Conservation (phyloP, 805 yeast genomes). For the Candida ficus region DNA sequence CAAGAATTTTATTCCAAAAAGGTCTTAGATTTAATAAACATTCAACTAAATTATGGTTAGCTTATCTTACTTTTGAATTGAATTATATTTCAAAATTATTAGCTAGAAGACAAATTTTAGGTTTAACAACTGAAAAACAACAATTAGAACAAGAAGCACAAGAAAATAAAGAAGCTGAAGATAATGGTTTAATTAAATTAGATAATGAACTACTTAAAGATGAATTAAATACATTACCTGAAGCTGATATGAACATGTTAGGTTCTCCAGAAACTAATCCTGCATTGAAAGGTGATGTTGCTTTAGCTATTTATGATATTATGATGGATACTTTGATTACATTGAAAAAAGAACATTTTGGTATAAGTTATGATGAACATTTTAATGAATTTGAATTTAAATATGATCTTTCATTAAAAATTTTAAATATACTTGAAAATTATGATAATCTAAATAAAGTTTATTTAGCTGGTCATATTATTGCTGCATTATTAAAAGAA, state of each 20-base stretch:
- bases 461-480: conserved; percentile 60
- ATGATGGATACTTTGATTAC: conserved; percentile 43
- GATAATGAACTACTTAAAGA: conserved; percentile 53
- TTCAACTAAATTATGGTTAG: conserved; percentile 68
- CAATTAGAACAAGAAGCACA: conserved; percentile 44
- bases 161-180: conserved; percentile 28
- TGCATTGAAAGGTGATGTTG: conserved; percentile 69
- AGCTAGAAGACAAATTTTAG: conserved; percentile 77
- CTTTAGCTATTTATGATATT: conserved; percentile 64
- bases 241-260: conserved; percentile 76
- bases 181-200: conserved; percentile 38
- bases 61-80: conserved; percentile 84
- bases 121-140: conserved; percentile 68
- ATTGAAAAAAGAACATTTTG: conserved; percentile 19
- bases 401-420: conserved; percentile 31
- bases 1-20: conserved; percentile 79
- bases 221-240: conserved; percentile 72
- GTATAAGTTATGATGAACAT: conserved; percentile 38
- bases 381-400: conserved; percentile 54
- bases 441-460: conserved; percentile 66
- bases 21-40: conserved; percentile 82
- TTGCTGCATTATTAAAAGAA: conserved; percentile 44
- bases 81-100: conserved; percentile 78
- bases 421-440: conserved; percentile 54
- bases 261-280: conserved; percentile 85